phyloP scores from a whole-genome alignment of 768 basidiomycete species.

The Boletus rufocinnamomeus region DNA sequence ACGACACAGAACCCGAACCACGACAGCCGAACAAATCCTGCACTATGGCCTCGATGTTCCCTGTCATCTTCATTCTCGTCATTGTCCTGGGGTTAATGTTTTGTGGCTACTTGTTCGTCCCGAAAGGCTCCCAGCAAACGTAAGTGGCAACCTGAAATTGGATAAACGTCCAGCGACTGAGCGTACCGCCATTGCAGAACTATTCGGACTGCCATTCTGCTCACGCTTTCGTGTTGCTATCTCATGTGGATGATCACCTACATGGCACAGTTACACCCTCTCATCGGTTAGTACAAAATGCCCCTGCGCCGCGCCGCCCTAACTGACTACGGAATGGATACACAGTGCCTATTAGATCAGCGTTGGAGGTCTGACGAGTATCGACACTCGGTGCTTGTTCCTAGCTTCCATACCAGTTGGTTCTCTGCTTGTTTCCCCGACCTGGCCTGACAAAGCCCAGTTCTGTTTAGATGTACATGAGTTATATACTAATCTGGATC shows the following conservation, averaged over 20 bases:
- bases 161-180: background rate
- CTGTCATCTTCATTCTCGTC: constrained; percentile 67
- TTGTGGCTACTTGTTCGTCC: constrained; percentile 65
- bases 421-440: background rate
- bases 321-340: constrained; percentile 2
- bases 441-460: constrained; percentile 8
- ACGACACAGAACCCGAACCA: background rate
- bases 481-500: constrained; percentile 26
- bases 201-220: constrained; percentile 75
- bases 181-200: constrained; percentile 50
- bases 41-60: constrained; percentile 68
- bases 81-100: constrained; percentile 66
- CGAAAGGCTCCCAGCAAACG: constrained; percentile 91
- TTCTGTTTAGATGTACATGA: constrained; percentile 26
- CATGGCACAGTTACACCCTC: constrained; percentile 88
- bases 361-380: constrained; percentile 19
- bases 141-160: constrained; percentile 41
- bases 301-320: background rate
- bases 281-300: constrained; percentile 65
- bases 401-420: constrained; percentile 29
- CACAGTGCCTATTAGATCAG: constrained; percentile 23
- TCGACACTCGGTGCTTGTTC: background rate
- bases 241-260: constrained; percentile 99
- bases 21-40: constrained; percentile 2
- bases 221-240: constrained; percentile 83